Conservation (phyloP, 768 basidiomycete genomes). For the Lactarius indigo region DNA sequence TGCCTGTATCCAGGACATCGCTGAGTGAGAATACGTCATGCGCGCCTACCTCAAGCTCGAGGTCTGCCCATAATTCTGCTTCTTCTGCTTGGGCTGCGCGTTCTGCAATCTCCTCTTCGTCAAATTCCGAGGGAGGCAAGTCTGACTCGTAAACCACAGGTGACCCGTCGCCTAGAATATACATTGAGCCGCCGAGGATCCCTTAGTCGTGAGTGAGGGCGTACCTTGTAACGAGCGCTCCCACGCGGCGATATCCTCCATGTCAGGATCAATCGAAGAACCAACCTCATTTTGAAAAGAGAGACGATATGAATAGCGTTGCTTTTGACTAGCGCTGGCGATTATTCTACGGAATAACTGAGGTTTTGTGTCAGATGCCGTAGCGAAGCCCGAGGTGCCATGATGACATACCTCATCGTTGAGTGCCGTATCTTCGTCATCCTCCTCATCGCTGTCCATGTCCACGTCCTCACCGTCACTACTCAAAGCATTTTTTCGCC, state of each 20-base stretch:
- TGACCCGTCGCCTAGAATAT: not conserved
- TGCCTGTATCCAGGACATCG: constrained; percentile 4
- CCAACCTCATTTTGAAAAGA: constrained; percentile 70
- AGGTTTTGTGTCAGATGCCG: not conserved
- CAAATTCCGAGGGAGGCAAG: constrained; percentile 31
- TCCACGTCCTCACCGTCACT: constrained; percentile 29
- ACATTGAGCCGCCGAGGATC: not conserved
- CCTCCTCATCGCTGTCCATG: constrained; percentile 23
- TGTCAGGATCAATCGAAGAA: constrained; percentile 70
- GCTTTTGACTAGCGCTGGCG: constrained; percentile 47
- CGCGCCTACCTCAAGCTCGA: not conserved
- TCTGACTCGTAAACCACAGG: constrained; percentile 8
- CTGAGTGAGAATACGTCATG: constrained; percentile 7
- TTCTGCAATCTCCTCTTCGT: constrained; percentile 54
- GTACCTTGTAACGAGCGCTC: constrained; percentile 51
- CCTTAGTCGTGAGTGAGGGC: constrained; percentile 3
- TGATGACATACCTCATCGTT: constrained; percentile 30
- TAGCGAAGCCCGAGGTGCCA: not conserved
- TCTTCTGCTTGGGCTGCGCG: constrained; percentile 59
- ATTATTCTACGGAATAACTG: constrained; percentile 70
- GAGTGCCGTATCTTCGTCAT: constrained; percentile 20
- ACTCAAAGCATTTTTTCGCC: constrained; percentile 21
- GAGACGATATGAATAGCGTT: constrained; percentile 51
- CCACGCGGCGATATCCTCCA: constrained; percentile 63
- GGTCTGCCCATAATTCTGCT: constrained; percentile 34